Percentiles rank a stretch among this genome's conserved stretches.
These are phyloP conservation scores for Umbelopsis sp. DNA, from an alignment of 371 early-diverging fungal genomes.

Conservation along the genomic window DNA sequence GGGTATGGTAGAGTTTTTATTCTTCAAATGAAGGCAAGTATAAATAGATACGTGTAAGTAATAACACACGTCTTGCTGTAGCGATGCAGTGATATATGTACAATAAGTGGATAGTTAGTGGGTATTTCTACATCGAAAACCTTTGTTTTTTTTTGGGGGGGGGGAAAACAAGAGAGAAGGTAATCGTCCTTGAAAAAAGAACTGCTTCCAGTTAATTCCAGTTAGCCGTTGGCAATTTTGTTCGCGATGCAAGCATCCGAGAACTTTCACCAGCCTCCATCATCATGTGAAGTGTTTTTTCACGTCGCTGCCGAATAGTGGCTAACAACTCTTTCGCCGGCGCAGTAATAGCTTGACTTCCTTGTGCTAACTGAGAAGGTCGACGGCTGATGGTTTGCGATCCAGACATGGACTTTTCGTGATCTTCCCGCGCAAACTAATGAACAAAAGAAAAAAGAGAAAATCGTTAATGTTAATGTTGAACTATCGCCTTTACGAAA, in stretches of 20 bases:
- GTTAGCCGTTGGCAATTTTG: constrained; percentile 5
- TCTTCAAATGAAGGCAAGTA: background rate
- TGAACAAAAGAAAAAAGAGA: background rate
- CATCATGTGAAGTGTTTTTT: constrained; percentile 2
- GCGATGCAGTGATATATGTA: constrained; percentile 7
- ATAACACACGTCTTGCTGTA: background rate
- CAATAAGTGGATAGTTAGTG: constrained; percentile 1
- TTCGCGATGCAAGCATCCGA: background rate
- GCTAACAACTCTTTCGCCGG: constrained; percentile 5
- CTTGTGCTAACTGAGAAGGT: constrained; percentile 4
- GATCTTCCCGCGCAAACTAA: background rate
- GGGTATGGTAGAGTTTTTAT: constrained; percentile 1
- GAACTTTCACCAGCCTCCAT: background rate
- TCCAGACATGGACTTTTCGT: background rate
- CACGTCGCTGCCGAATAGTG: background rate
- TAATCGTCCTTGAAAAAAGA: too few species aligned
- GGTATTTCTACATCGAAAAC: constrained; percentile 8
- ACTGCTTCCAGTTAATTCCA: background rate
- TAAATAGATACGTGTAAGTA: background rate
- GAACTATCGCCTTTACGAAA: too few species aligned
- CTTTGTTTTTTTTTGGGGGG: background rate
- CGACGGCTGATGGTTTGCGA: background rate
- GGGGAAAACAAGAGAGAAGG: too few species aligned
- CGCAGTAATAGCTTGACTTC: background rate
- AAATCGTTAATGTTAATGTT: too few species aligned